Evolutionary conservation across 768 basidiomycete species (phyloP).

Genomic region (Sarcomyxa edulis): DNA sequence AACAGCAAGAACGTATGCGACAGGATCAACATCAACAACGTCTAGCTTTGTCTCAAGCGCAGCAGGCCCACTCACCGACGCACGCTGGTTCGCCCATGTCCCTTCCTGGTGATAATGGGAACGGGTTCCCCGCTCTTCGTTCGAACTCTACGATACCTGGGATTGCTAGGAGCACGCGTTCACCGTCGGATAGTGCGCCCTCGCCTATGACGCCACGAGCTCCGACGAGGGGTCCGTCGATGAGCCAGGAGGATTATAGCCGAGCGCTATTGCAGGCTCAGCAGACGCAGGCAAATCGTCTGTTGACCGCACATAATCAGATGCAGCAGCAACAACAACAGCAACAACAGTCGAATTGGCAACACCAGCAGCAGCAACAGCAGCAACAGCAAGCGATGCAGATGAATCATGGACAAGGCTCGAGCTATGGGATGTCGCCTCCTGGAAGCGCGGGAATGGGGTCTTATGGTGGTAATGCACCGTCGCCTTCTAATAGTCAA

Average conservation of each 20-base stretch:
- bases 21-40: conserved; percentile 38
- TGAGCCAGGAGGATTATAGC: conserved; percentile 51
- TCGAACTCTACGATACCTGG: conserved; percentile 64
- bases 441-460: conserved; percentile 27
- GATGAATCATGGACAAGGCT: conserved; percentile 15
- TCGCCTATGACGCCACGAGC: conserved; percentile 47
- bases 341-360: conserved; percentile 21
- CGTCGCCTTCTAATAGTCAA: conserved; percentile 28
- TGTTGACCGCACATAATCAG: conserved; percentile 2
- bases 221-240: conserved; percentile 29
- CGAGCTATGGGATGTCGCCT: conserved; percentile 35
- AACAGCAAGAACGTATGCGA: conserved; percentile 27
- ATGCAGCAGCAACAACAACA: conserved; percentile 31
- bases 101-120: conserved; percentile 29
- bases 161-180: conserved; percentile 69
- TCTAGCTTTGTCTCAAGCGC: conserved; percentile 35
- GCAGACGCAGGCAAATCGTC: conserved; percentile 13
- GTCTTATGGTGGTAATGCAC: conserved; percentile 21
- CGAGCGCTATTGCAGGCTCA: conserved; percentile 43
- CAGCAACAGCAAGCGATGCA: conserved; percentile 23
- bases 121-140: conserved; percentile 44
- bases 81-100: conserved; percentile 39
- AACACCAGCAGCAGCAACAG: conserved; percentile 21
- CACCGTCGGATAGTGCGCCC: conserved; percentile 61
- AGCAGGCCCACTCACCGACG: conserved; percentile 28